Conservation (phyloP, 2,329 filamentous ascomycete genomes). For the Dactylellina cionopaga region DNA sequence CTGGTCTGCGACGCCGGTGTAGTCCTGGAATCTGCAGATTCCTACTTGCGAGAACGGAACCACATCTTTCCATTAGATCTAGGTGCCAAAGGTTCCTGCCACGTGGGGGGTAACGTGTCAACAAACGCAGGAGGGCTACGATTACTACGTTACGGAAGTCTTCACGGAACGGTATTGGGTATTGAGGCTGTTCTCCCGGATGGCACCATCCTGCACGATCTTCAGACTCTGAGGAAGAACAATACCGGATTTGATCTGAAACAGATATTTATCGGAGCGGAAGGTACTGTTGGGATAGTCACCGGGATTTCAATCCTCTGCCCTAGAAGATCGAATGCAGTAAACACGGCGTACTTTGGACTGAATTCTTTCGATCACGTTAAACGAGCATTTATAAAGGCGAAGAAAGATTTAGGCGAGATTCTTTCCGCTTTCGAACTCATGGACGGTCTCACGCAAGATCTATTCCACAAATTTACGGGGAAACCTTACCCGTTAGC, state of each 20-base stretch:
- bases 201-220: constrained; percentile 88
- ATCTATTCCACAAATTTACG: constrained; percentile 77
- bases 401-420: constrained; percentile 89
- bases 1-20: constrained; percentile 90
- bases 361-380: constrained; percentile 87
- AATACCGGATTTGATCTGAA: constrained; percentile 98
- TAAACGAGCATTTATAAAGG: constrained; percentile 84
- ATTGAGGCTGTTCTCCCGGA: constrained; percentile 93
- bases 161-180: constrained; percentile 92
- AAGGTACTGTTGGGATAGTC: constrained; percentile 94
- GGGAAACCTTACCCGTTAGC: constrained; percentile 80
- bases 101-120: constrained; percentile 93
- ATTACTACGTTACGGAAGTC: constrained; percentile 87
- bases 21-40: constrained; percentile 88
- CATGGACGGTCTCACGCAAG: constrained; percentile 88
- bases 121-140: constrained; percentile 94
- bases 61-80: constrained; percentile 96
- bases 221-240: constrained; percentile 91
- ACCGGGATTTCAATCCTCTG: constrained; percentile 90
- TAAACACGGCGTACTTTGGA: constrained; percentile 95
- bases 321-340: constrained; percentile 83
- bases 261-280: constrained; percentile 93
- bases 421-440: constrained; percentile 97
- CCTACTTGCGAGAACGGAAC: constrained; percentile 80
- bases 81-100: constrained; percentile 97